Conservation (phyloP, 805 yeast genomes). For the Grigorovia yakushimaensis region DNA sequence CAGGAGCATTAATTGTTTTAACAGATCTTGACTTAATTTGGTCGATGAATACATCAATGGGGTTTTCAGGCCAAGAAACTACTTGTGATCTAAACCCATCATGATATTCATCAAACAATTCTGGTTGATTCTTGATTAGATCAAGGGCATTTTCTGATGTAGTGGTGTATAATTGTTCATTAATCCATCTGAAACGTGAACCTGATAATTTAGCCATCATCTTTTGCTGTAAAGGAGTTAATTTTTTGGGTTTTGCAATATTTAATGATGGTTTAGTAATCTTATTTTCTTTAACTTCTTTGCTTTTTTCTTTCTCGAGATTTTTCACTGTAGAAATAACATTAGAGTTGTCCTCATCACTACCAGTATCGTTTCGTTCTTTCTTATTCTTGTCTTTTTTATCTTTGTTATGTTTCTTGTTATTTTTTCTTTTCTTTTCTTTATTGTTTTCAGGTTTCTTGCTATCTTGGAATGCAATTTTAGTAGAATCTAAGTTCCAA, state of each 20-base stretch:
- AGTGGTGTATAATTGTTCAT: conserved; percentile 89
- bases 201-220: conserved; percentile 94
- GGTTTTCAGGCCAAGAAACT: conserved; percentile 96
- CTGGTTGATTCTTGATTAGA: conserved; percentile 71
- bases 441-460: conserved; percentile 7
- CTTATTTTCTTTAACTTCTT: conserved; percentile 7
- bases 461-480: conserved; percentile 40
- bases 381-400: conserved; percentile 13
- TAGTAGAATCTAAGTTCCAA: conserved; percentile 56
- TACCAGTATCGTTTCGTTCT: conserved; percentile 4
- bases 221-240: conserved; percentile 86
- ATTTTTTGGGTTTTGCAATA: conserved; percentile 23
- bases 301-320: conserved; percentile 3
- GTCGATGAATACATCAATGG: conserved; percentile 80
- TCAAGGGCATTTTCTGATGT: conserved; percentile 67
- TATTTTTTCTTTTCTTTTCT: conserved; percentile 20
- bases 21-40: conserved; percentile 51
- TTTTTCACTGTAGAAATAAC: too few species aligned
- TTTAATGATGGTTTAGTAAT: conserved; percentile 6
- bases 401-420: conserved; percentile 4
- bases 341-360: too few species aligned
- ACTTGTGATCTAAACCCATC: conserved; percentile 93
- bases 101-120: conserved; percentile 87
- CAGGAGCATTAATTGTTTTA: conserved; percentile 84
- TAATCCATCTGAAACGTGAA: conserved; percentile 95